Evolutionary conservation across 805 yeast genomes (phyloP).

Genomic region (Pichia ethanolica): DNA sequence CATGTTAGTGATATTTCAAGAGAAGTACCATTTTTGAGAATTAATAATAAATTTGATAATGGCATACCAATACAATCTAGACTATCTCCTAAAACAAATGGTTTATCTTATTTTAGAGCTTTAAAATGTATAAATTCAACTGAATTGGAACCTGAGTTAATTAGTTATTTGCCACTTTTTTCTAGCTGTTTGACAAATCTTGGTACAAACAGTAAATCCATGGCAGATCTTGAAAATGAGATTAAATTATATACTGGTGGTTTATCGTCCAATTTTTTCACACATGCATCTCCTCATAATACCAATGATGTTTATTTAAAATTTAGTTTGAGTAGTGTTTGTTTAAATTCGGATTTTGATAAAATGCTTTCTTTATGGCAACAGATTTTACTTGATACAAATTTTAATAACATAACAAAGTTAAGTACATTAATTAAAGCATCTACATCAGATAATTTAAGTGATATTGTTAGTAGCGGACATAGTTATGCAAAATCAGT

Average conservation of each 20-base stretch:
- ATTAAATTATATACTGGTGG: constrained; percentile 86
- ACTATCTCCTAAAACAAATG: constrained; percentile 50
- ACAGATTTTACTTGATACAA: constrained; percentile 62
- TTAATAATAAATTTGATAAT: constrained; percentile 24
- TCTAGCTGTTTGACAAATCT: constrained; percentile 73
- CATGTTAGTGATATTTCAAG: constrained; percentile 65
- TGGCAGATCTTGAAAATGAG: constrained; percentile 78
- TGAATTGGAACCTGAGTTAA: constrained; percentile 50
- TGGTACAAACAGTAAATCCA: constrained; percentile 68
- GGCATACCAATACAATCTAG: constrained; percentile 22
- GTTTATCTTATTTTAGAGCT: constrained; percentile 71
- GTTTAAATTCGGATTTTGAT: constrained; percentile 56
- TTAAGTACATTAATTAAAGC: constrained; percentile 66
- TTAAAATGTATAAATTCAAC: constrained; percentile 46
- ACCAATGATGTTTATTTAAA: constrained; percentile 42
- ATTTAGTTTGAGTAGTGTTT: constrained; percentile 58
- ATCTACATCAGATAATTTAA: constrained; percentile 67
- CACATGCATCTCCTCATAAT: constrained; percentile 46
- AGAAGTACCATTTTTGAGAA: constrained; percentile 34
- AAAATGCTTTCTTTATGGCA: constrained; percentile 59
- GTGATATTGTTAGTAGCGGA: constrained; percentile 79
- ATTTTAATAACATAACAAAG: constrained; percentile 59
- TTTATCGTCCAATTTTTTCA: constrained; percentile 51
- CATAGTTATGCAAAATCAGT: constrained; percentile 71
- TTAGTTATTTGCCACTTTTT: constrained; percentile 70